phyloP scores from a whole-genome alignment of 495 filamentous ascomycete genomes.

The Hypoxylon fragiforme region DNA sequence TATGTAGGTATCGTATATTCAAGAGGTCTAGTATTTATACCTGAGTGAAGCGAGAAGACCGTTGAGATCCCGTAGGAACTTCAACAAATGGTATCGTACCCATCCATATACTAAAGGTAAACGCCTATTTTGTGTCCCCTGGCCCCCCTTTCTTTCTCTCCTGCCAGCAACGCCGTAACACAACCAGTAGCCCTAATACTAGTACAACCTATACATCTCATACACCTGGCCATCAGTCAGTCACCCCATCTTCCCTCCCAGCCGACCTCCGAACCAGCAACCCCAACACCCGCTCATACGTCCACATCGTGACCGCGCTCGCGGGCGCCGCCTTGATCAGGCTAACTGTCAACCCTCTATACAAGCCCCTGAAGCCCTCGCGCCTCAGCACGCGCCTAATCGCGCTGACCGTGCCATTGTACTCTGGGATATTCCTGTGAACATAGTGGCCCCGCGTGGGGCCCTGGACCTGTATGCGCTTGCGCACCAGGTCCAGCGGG shows the following conservation, averaged over 20 bases:
- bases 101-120: no score
- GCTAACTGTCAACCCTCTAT: slow-evolving; percentile 84
- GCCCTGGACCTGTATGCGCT: slow-evolving; percentile 93
- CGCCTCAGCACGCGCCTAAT: slow-evolving; percentile 64
- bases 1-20: no score
- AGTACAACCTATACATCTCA: no score
- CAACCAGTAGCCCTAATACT: background rate
- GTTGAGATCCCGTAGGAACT: no score
- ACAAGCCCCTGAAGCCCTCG: slow-evolving; percentile 82
- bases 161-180: slow-evolving; percentile 16
- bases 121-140: no score
- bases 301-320: slow-evolving; percentile 98
- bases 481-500: slow-evolving; percentile 90
- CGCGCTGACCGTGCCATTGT: slow-evolving; percentile 66
- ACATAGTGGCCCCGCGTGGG: slow-evolving; percentile 78
- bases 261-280: slow-evolving; percentile 55
- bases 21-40: no score
- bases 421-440: slow-evolving; percentile 86
- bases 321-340: slow-evolving; percentile 93
- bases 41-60: no score
- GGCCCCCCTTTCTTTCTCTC: no score
- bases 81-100: no score
- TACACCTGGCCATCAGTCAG: slow-evolving; percentile 9
- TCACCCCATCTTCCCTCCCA: slow-evolving; percentile 12
- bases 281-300: slow-evolving; percentile 76